phyloP scores from a whole-genome alignment of 345 rosid species.

The Bruguiera parviflora region DNA sequence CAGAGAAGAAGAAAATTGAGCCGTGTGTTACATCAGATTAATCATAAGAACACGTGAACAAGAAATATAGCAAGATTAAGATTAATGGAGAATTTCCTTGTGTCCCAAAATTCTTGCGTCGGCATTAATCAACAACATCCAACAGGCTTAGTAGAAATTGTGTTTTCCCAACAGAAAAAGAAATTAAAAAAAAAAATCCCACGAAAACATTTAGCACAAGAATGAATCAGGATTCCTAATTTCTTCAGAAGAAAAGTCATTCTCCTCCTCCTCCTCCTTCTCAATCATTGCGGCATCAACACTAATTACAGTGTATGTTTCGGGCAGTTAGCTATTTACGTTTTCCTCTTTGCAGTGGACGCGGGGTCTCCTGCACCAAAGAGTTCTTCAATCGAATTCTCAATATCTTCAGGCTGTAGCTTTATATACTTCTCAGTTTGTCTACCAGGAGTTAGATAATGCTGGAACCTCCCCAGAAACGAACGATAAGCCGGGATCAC shows the following conservation, averaged over 20 bases:
- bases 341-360: neutral
- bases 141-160: neutral
- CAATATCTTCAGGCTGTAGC: conserved; percentile 1
- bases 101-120: neutral
- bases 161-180: neutral
- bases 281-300: neutral
- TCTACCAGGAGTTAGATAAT: neutral
- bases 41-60: too few species aligned
- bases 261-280: neutral
- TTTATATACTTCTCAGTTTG: conserved; percentile 3
- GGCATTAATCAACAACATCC: neutral
- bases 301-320: neutral
- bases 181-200: neutral
- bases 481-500: conserved; percentile 3
- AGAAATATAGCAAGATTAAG: neutral
- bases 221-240: neutral
- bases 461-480: conserved; percentile 5
- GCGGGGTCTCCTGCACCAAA: conserved; percentile 1
- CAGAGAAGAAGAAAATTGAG: too few species aligned
- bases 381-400: conserved; percentile 2
- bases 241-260: neutral
- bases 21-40: too few species aligned
- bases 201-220: neutral
- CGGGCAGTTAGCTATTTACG: neutral
- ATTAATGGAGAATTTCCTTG: neutral